Conservation (phyloP, 2,329 filamentous ascomycete species). For the Blastomyces gilchristii region DNA sequence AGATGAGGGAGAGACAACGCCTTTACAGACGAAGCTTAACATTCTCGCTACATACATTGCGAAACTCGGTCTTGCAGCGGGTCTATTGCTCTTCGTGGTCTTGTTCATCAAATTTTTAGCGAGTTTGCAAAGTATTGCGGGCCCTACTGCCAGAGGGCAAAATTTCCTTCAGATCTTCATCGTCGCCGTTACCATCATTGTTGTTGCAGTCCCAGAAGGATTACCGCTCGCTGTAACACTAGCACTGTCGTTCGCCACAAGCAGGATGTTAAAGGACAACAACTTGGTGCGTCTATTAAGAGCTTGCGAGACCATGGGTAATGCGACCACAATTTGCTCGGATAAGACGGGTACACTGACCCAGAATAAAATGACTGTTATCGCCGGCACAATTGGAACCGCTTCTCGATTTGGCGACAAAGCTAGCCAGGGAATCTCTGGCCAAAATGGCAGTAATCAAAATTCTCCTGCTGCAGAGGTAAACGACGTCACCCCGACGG, state of each 20-base stretch:
- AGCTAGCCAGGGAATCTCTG: conserved; percentile 20
- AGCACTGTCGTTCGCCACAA: conserved; percentile 53
- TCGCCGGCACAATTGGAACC: conserved; percentile 46
- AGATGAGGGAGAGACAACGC: conserved; percentile 67
- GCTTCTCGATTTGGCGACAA: conserved; percentile 35
- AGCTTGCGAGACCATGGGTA: conserved; percentile 55
- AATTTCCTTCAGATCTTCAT: conserved; percentile 67
- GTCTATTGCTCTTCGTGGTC: conserved; percentile 65
- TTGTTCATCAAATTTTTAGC: conserved; percentile 64
- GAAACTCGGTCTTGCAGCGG: conserved; percentile 62
- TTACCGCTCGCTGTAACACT: conserved; percentile 52
- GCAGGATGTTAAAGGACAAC: conserved; percentile 53
- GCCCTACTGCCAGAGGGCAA: conserved; percentile 44
- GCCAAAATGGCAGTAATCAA: conserved; percentile 18
- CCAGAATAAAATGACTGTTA: conserved; percentile 53
- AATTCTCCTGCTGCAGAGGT: conserved; percentile 24
- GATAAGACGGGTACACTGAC: conserved; percentile 59
- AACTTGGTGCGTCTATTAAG: conserved; percentile 51
- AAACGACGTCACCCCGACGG: conserved; percentile 42
- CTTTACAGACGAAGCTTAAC: conserved; percentile 67
- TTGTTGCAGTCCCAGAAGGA: conserved; percentile 63
- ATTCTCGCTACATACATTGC: conserved; percentile 68
- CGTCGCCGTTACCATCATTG: conserved; percentile 67
- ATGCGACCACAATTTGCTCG: conserved; percentile 53
- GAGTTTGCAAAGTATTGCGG: conserved; percentile 8